Percentiles rank a stretch among this genome's conserved stretches.
Evolutionary conservation across 352 stramenopile genomes (phyloP).

Genomic region (Blastocystis sp.): DNA sequence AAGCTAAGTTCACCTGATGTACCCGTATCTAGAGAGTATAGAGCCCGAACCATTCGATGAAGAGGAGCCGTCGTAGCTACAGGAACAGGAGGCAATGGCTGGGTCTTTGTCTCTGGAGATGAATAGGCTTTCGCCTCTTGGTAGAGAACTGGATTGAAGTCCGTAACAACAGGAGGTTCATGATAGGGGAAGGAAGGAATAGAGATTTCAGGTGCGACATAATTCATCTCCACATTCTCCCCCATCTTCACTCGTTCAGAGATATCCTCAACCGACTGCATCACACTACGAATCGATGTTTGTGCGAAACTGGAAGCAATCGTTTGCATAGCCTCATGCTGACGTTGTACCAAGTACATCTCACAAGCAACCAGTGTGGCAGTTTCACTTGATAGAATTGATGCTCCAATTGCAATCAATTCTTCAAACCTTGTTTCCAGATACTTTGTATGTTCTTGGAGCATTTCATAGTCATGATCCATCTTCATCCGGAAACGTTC

Average conservation of each 20-base stretch:
- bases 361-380: conserved; percentile 41
- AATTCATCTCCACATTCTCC: conserved; percentile 18
- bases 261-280: neutral
- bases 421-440: conserved; percentile 34
- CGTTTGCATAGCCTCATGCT: conserved; percentile 46
- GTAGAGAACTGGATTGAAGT: neutral
- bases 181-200: neutral
- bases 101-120: neutral
- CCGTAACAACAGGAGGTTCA: neutral
- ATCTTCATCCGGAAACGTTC: conserved; percentile 55
- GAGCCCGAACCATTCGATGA: neutral
- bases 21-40: conserved; percentile 34
- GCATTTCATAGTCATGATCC: conserved; percentile 55
- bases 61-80: neutral
- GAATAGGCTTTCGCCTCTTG: neutral
- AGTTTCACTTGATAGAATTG: neutral
- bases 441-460: conserved; percentile 41
- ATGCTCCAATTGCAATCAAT: neutral
- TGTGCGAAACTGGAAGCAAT: neutral
- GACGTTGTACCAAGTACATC: conserved; percentile 26
- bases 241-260: conserved; percentile 18
- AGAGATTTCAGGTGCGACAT: neutral
- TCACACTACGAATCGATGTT: neutral
- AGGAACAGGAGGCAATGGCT: neutral
- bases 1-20: conserved; percentile 59